phyloP scores from a whole-genome alignment of 2,329 filamentous ascomycete species.

The Cladosporium halotolerans region DNA sequence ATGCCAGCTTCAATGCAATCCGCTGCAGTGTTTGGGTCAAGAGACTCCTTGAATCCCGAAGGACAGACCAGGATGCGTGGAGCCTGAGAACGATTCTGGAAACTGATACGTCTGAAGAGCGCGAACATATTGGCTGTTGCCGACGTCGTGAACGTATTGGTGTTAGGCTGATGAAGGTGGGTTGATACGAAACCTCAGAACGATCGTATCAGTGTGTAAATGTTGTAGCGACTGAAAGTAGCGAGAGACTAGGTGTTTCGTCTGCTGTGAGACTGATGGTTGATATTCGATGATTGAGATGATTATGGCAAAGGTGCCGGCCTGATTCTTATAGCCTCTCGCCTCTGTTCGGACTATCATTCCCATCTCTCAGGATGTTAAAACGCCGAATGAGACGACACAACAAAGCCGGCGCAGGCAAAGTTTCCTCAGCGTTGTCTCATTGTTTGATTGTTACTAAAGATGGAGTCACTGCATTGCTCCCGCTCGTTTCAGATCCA shows the following conservation, averaged over 20 bases:
- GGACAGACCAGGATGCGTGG: conserved; percentile 45
- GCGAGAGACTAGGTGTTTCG: background rate
- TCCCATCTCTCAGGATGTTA: too few relatives aligned
- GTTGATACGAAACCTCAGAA: background rate
- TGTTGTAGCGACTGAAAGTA: background rate
- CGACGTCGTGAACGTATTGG: background rate
- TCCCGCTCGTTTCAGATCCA: too few relatives aligned
- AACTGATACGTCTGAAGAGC: conserved; percentile 3
- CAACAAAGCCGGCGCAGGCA: too few relatives aligned
- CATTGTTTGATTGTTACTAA: background rate
- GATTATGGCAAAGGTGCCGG: too few relatives aligned
- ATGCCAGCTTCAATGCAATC: conserved; percentile 47
- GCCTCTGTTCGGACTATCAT: too few relatives aligned
- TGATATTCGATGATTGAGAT: too few relatives aligned
- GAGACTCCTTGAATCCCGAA: conserved; percentile 50
- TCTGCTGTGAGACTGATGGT: too few relatives aligned
- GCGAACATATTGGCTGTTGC: background rate
- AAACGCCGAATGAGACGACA: too few relatives aligned
- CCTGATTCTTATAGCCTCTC: too few relatives aligned
- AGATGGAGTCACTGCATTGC: too few relatives aligned
- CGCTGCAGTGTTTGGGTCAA: conserved; percentile 44
- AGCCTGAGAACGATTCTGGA: conserved; percentile 18
- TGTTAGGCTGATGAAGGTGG: background rate
- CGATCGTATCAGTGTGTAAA: background rate
- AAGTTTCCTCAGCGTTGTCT: background rate